Percentiles rank a stretch among this genome's conserved stretches.
Evolutionary conservation across 2,329 filamentous ascomycete genomes (phyloP).

Genomic region (Stagonosporopsis cucurbitacearum): DNA sequence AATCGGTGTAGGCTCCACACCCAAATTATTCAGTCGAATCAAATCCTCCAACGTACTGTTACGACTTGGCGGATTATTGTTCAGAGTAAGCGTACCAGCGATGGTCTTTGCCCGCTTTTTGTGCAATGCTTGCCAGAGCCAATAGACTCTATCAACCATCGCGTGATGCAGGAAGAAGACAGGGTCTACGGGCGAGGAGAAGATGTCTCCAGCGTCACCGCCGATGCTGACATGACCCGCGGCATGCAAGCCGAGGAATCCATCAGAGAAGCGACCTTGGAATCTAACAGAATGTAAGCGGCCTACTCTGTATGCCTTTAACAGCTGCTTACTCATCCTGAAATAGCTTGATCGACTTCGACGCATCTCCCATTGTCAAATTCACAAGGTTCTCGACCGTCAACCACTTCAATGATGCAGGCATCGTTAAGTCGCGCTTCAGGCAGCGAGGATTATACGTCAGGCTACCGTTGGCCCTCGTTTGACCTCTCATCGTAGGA

Average conservation of each 20-base stretch:
- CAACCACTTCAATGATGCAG: conserved; percentile 16
- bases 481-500: conserved; percentile 17
- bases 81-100: conserved; percentile 51
- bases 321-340: conserved; percentile 31
- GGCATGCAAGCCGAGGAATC: conserved; percentile 49
- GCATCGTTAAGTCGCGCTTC: conserved; percentile 44
- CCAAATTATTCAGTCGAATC: conserved; percentile 49
- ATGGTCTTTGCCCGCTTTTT: conserved; percentile 19
- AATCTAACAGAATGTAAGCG: conserved; percentile 1
- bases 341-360: conserved; percentile 46
- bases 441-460: conserved; percentile 42
- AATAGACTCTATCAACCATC: conserved; percentile 55
- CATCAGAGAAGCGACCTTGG: conserved; percentile 22
- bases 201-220: conserved; percentile 50
- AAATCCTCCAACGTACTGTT: conserved; percentile 55
- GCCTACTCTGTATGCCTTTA: not conserved
- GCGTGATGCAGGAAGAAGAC: conserved; percentile 53
- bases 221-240: conserved; percentile 46
- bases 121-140: conserved; percentile 54
- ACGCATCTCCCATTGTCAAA: conserved; percentile 60
- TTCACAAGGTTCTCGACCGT: conserved; percentile 45
- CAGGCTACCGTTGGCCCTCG: conserved; percentile 19
- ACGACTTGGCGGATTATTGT: conserved; percentile 51
- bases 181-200: conserved; percentile 54
- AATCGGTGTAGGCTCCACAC: conserved; percentile 40